Evolutionary conservation across 2,329 filamentous ascomycete species (phyloP).

Genomic region (Neofusicoccum ribis): DNA sequence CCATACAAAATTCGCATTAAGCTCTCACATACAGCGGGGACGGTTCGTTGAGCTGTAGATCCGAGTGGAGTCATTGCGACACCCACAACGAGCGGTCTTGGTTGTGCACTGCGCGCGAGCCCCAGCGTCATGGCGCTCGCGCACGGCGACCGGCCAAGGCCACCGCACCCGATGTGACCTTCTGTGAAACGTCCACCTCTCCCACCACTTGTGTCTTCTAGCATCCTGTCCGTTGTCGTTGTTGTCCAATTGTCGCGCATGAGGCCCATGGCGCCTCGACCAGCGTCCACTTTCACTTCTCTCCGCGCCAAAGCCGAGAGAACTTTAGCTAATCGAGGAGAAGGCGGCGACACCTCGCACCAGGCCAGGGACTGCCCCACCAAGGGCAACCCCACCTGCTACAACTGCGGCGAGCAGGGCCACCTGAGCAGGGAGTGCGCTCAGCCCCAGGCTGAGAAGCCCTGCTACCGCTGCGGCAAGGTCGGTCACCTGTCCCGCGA

Average conservation of each 20-base stretch:
- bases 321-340: slow-evolving; percentile 18
- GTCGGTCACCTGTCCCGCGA: slow-evolving; percentile 91
- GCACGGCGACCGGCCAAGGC: slow-evolving; percentile 11
- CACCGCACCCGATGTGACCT: slow-evolving; percentile 15
- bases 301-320: slow-evolving; percentile 21
- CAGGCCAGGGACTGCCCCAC: slow-evolving; percentile 53
- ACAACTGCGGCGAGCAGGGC: slow-evolving; percentile 51
- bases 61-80: slow-evolving; percentile 14
- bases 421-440: slow-evolving; percentile 79
- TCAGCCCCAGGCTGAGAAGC: slow-evolving; percentile 81
- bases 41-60: slow-evolving; percentile 21
- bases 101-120: slow-evolving; percentile 1
- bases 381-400: slow-evolving; percentile 52
- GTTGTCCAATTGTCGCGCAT: background rate
- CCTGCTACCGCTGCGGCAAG: slow-evolving; percentile 73
- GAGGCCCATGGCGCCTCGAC: background rate
- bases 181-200: slow-evolving; percentile 8
- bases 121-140: background rate
- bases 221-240: background rate
- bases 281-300: background rate
- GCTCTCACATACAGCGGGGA: slow-evolving; percentile 21
- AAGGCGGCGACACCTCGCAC: slow-evolving; percentile 52
- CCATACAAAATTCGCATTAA: slow-evolving; percentile 21
- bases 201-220: slow-evolving; percentile 4
- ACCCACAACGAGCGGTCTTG: slow-evolving; percentile 14